Base-by-base conservation (phyloP, 2,329 filamentous ascomycete species). In the Phialemoniopsis sp. region DNA sequence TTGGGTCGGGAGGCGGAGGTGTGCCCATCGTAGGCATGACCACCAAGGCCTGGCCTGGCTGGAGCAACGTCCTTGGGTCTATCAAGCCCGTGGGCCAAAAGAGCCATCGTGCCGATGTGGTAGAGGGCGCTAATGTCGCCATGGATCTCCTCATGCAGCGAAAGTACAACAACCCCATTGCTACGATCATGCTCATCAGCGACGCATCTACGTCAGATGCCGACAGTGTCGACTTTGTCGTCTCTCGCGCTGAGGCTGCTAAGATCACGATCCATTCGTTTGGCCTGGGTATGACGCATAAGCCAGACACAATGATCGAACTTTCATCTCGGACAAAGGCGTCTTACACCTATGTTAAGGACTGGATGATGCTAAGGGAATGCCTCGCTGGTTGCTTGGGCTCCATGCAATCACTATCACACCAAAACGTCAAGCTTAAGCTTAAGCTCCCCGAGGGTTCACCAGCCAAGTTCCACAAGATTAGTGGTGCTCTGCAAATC, bases 341-440 rank as follows among this genome's bases (percentile, higher is more conserved):
- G 5, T 94, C 89, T 2, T 98, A 97, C 57, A 94, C 89, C 2
- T 98, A 97, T 55, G 90, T 98, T 51, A 98, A 97, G 66, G 93
- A 98, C 62, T 98, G 93, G 93, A 97, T 97, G 91, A 98, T 97
- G 91, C 76, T 98, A 29, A 85, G 93, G 19, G 93, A 98, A 62
- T 97, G 93, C 59, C 76, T 96, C 33, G 93, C 90, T 17, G 93
- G 93, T 32, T 97, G 91, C 55, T 70, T 98, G 19, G 93, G 93
- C 34, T 83, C 89, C 13, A 77, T 97, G 58, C 93, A 98, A 62
- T 89, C 88, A 3, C 84, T 89, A 19, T 97, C 93, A n/a, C 93
- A 98, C 59, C 93, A 97, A 60, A 97, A 97, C 56, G 93, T 94
- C 41, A 96, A 95, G 69, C 76, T 98, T 39, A 95, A 94, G 70